Evolutionary conservation across 2,329 filamentous ascomycete species (phyloP).

Genomic region (Fusarium udum): DNA sequence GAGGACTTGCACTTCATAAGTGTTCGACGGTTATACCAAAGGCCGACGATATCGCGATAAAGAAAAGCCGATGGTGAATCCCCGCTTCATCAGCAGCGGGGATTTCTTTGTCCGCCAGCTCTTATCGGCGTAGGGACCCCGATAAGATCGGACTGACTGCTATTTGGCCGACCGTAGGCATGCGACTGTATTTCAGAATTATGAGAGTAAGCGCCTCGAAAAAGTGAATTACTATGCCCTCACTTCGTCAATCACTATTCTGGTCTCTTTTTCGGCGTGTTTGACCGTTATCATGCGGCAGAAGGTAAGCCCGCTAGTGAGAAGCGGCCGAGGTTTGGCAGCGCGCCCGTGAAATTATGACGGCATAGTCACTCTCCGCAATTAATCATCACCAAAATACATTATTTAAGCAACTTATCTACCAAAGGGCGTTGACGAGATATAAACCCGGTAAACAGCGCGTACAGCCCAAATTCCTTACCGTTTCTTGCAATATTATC

Average conservation of each 20-base stretch:
- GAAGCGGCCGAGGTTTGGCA: background rate
- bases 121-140: background rate
- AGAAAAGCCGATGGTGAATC: background rate
- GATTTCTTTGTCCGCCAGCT: conserved; percentile 2
- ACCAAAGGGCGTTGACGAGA: conserved; percentile 9
- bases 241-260: accelerated
- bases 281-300: background rate
- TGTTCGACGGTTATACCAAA: background rate
- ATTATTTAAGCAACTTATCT: conserved; percentile 5
- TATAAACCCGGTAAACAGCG: background rate
- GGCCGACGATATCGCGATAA: background rate
- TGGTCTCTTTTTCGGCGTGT: background rate
- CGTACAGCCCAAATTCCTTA: accelerated
- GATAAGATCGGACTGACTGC: background rate
- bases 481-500: accelerated
- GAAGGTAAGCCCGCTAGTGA: background rate
- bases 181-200: accelerated
- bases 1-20: background rate
- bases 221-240: accelerated
- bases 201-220: accelerated
- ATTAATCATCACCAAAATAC: background rate
- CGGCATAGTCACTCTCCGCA: conserved; percentile 12
- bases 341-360: background rate
- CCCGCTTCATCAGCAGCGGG: background rate
- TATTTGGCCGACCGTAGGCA: background rate